Conservation (phyloP, 1,284 basidiomycete genomes). For the Ganoderma sinense region DNA sequence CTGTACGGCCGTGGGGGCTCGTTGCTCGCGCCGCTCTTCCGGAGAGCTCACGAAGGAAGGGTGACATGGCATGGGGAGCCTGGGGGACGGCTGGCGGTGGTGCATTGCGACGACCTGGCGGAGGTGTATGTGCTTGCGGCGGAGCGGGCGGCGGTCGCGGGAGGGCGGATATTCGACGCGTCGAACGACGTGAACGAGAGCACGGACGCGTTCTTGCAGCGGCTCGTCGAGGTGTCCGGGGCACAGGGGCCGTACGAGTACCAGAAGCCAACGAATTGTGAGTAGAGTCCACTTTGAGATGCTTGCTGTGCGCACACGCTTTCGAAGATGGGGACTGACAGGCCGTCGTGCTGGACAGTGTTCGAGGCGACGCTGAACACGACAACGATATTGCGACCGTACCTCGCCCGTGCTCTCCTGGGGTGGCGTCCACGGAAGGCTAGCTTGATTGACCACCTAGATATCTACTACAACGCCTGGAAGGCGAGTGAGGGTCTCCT, state of each 20-base stretch:
- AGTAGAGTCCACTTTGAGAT: constrained; percentile 31
- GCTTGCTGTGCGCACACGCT: no score
- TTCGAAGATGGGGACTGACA: background rate
- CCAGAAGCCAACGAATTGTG: constrained; percentile 43
- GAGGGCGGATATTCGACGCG: constrained; percentile 54
- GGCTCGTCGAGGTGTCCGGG: constrained; percentile 51
- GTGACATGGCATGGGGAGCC: constrained; percentile 50
- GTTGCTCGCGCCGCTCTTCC: constrained; percentile 48
- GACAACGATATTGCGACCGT: constrained; percentile 47
- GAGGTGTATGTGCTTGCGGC: constrained; percentile 53
- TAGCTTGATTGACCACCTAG: constrained; percentile 54
- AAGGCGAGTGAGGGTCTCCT: constrained; percentile 37
- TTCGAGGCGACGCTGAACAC: constrained; percentile 45
- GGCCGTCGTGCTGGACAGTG: constrained; percentile 24
- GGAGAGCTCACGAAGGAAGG: constrained; percentile 43
- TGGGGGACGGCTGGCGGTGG: constrained; percentile 49
- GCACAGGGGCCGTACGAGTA: constrained; percentile 44
- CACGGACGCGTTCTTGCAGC: constrained; percentile 51
- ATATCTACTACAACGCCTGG: constrained; percentile 52
- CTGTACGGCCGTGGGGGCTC: constrained; percentile 58
- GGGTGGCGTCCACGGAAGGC: constrained; percentile 56
- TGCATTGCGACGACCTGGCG: constrained; percentile 61
- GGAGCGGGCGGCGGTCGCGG: constrained; percentile 48
- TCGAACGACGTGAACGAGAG: constrained; percentile 54
- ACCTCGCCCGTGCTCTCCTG: constrained; percentile 52